A percentile compares a stretch with the other conserved stretches of the same genome.
Evolutionary conservation across 2,329 filamentous ascomycete genomes (phyloP).

Genomic region (Diatrype stigma): DNA sequence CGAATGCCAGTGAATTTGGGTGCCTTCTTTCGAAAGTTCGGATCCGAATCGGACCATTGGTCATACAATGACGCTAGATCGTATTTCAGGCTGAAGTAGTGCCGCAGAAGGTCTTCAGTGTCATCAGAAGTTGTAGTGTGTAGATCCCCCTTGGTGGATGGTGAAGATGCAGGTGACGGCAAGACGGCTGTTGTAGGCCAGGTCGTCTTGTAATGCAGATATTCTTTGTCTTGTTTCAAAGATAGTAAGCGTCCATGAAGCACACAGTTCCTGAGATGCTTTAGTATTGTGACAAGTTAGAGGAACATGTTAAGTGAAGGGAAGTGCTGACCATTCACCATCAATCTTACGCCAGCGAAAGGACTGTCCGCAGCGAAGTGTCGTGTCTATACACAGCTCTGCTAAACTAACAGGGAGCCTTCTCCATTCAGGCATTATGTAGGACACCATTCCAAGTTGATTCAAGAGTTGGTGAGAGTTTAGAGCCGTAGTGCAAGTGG

Average conservation of each 20-base stretch:
- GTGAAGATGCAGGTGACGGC: constrained; percentile 31
- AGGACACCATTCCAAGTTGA: constrained; percentile 29
- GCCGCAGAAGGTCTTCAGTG: constrained; percentile 67
- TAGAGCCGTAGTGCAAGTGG: no score
- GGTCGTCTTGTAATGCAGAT: constrained; percentile 76
- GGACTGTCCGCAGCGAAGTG: constrained; percentile 89
- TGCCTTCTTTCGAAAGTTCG: constrained; percentile 85
- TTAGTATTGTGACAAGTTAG: constrained; percentile 1
- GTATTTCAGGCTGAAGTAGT: constrained; percentile 85
- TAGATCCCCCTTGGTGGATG: constrained; percentile 27
- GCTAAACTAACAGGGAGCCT: constrained; percentile 77
- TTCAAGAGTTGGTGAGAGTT: no score
- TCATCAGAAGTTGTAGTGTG: constrained; percentile 47
- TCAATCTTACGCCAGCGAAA: constrained; percentile 89
- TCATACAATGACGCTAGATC: constrained; percentile 73
- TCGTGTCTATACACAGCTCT: constrained; percentile 93
- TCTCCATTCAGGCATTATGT: constrained; percentile 71
- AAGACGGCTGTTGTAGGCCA: constrained; percentile 46
- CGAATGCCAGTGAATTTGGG: constrained; percentile 85
- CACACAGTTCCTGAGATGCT: constrained; percentile 63
- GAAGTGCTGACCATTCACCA: constrained; percentile 67
- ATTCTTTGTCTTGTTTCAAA: constrained; percentile 73
- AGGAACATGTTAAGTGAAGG: neutral
- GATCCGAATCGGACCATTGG: constrained; percentile 80
- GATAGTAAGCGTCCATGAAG: constrained; percentile 81